These are phyloP conservation scores for Tricholoma sp. DNA, from an alignment of 768 basidiomycete genomes.

Conservation along the genomic window DNA sequence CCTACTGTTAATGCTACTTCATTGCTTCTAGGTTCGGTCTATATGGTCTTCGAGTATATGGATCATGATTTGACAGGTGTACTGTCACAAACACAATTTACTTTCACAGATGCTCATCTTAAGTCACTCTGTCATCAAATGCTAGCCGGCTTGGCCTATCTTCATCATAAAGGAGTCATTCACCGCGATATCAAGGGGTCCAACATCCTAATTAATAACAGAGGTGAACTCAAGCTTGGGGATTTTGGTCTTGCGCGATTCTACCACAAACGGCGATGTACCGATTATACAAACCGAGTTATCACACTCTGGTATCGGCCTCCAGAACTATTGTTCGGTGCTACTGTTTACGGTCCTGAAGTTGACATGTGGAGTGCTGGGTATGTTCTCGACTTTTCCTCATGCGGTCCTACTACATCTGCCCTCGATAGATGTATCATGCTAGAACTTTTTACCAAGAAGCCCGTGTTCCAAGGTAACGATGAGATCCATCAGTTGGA, in stretches of 20 bases:
- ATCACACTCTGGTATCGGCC: constrained; percentile 99
- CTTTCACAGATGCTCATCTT: constrained; percentile 80
- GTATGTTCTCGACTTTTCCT: constrained; percentile 37
- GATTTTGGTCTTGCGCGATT: constrained; percentile 98
- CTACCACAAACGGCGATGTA: constrained; percentile 84
- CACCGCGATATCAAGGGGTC: constrained; percentile 99
- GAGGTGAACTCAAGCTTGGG: constrained; percentile 90
- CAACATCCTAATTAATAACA: constrained; percentile 90
- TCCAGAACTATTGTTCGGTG: constrained; percentile 91
- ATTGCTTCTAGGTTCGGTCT: constrained; percentile 69
- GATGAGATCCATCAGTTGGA: constrained; percentile 98
- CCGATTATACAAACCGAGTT: constrained; percentile 98
- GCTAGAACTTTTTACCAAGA: constrained; percentile 94
- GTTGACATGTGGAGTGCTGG: constrained; percentile 99
- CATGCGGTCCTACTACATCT: background rate
- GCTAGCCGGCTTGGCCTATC: constrained; percentile 89
- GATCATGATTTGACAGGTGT: constrained; percentile 97
- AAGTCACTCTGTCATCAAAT: constrained; percentile 97
- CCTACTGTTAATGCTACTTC: background rate
- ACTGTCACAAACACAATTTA: constrained; percentile 85
- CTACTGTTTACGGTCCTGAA: constrained; percentile 93
- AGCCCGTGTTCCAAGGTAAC: constrained; percentile 95
- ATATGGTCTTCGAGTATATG: constrained; percentile 99
- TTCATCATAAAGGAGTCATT: constrained; percentile 93
- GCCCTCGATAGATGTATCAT: constrained; percentile 79